These are phyloP conservation scores for Flaveria bidentis DNA, from an alignment of 129 eudicot species.

Conservation along the genomic window DNA sequence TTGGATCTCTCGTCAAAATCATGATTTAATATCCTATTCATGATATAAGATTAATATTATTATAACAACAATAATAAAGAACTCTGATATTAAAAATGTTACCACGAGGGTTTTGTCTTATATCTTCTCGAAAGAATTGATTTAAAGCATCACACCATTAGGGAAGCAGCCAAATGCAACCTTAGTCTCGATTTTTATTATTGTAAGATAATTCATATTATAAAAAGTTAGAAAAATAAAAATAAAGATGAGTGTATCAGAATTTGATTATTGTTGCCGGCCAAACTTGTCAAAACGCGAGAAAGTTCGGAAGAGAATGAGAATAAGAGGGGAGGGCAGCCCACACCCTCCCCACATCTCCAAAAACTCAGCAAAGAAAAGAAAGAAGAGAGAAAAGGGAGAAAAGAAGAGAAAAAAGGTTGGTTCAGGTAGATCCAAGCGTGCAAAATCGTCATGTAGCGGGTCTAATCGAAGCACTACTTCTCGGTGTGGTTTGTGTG, in stretches of 20 bases:
- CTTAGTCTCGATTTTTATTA: neutral
- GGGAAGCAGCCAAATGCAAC: slow-evolving; percentile 3
- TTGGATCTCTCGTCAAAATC: no score
- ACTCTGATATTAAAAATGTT: neutral
- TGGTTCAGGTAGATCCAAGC: no score
- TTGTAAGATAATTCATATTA: neutral
- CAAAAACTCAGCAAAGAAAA: no score
- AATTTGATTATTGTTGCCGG: slow-evolving; percentile 15
- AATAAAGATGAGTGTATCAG: neutral
- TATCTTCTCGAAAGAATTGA: slow-evolving; percentile 11
- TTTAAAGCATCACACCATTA: neutral
- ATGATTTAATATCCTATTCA: neutral
- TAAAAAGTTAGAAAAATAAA: neutral
- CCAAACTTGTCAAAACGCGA: no score
- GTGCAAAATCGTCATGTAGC: no score
- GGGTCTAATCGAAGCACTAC: no score
- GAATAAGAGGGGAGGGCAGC: no score
- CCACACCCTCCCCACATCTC: no score
- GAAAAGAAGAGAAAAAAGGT: no score
- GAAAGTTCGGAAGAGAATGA: neutral
- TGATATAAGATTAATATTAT: neutral
- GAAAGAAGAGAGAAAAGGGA: no score
- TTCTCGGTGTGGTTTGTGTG: no score
- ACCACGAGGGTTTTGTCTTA: neutral
- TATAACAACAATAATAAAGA: neutral